These are phyloP conservation scores for Penicillium expansum DNA, from an alignment of 2,329 filamentous ascomycete genomes.

Conservation along the genomic window DNA sequence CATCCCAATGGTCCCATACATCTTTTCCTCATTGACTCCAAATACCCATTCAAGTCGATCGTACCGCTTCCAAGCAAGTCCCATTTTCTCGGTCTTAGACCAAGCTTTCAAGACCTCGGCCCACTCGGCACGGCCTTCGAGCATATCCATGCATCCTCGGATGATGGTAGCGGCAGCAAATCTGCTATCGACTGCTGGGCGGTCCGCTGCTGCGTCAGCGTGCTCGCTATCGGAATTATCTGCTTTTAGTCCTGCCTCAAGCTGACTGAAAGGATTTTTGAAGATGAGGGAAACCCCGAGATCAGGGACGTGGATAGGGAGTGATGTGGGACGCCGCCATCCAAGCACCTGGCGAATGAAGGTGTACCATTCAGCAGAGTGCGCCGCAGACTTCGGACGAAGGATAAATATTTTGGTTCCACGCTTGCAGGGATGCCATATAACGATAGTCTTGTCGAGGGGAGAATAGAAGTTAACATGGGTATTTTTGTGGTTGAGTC, in stretches of 20 bases:
- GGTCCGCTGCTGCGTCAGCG: conserved; percentile 38
- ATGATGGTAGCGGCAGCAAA: conserved; percentile 58
- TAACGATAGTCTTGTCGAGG: conserved; percentile 64
- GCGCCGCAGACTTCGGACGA: conserved; percentile 58
- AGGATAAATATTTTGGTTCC: conserved; percentile 62
- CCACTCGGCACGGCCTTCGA: conserved; percentile 58
- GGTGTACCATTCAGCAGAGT: conserved; percentile 67
- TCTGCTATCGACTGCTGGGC: conserved; percentile 48
- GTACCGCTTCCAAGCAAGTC: conserved; percentile 67
- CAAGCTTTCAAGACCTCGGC: conserved; percentile 58
- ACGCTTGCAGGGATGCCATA: conserved; percentile 56
- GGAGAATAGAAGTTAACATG: conserved; percentile 64
- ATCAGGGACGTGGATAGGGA: conserved; percentile 63
- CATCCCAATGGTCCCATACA: conserved; percentile 69
- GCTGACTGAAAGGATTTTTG: conserved; percentile 57
- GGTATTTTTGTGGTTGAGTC: conserved; percentile 52
- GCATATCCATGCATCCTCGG: conserved; percentile 57
- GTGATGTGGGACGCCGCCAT: conserved; percentile 54
- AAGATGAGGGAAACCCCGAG: conserved; percentile 59
- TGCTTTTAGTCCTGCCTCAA: conserved; percentile 42
- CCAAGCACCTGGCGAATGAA: conserved; percentile 61
- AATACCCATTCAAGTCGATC: conserved; percentile 68
- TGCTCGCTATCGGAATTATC: conserved; percentile 47
- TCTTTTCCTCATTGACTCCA: conserved; percentile 63
- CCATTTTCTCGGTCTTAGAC: conserved; percentile 58